These are phyloP conservation scores for Penicillium paxilli DNA, from an alignment of 495 filamentous ascomycete genomes.

Conservation along the genomic window DNA sequence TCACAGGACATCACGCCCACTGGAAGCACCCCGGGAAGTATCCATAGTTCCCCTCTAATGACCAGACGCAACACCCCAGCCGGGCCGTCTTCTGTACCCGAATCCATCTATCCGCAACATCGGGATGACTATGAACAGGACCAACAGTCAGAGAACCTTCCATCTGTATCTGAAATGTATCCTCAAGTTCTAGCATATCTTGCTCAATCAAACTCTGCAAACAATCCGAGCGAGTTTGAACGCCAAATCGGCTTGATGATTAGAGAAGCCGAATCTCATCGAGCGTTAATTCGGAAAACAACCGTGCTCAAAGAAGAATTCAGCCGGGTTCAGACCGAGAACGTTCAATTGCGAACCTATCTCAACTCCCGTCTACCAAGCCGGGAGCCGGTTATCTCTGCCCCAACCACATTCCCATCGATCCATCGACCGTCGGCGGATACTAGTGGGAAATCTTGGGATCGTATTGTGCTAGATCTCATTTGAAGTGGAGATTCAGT, in stretches of 20 bases:
- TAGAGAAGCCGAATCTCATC: slow-evolving; percentile 21
- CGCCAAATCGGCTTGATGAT: slow-evolving; percentile 24
- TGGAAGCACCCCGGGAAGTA: neutral
- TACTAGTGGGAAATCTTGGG: slow-evolving; percentile 25
- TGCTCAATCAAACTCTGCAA: neutral
- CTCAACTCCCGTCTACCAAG: slow-evolving; percentile 17
- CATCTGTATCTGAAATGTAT: slow-evolving; percentile 15
- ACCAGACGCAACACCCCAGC: neutral
- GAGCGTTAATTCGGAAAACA: slow-evolving; percentile 11
- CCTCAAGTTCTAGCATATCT: slow-evolving; percentile 11
- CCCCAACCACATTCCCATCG: slow-evolving; percentile 4
- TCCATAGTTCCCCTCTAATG: neutral
- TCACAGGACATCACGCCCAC: slow-evolving; percentile 16
- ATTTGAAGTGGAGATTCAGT: no score
- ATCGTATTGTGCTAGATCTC: slow-evolving; percentile 30
- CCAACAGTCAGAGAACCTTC: slow-evolving; percentile 3
- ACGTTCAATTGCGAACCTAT: slow-evolving; percentile 22
- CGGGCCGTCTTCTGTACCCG: neutral
- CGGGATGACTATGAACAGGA: slow-evolving; percentile 4
- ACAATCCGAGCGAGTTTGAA: slow-evolving; percentile 13
- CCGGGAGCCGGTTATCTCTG: slow-evolving; percentile 3
- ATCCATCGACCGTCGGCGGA: slow-evolving; percentile 14
- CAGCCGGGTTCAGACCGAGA: slow-evolving; percentile 19
- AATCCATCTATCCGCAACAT: neutral
- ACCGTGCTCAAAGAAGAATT: slow-evolving; percentile 23